These are phyloP conservation scores for Pseudogymnoascus sp. DNA, from an alignment of 2,329 filamentous ascomycete species.

Conservation along the genomic window DNA sequence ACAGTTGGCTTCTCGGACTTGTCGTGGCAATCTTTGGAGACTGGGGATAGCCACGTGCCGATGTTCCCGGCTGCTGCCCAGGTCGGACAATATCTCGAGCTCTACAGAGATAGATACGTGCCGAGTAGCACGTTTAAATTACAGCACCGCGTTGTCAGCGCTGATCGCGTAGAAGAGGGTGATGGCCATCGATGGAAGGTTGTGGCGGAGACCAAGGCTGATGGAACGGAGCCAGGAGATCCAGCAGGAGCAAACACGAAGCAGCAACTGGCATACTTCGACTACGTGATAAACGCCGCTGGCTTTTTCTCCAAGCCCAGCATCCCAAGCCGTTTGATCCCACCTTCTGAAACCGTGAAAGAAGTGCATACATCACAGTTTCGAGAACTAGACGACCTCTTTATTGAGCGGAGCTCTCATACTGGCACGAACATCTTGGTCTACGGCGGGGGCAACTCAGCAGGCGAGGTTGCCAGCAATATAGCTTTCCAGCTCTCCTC, in stretches of 20 bases:
- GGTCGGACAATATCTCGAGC: constrained; percentile 11
- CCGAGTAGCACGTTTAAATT: background rate
- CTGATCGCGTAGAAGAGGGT: background rate
- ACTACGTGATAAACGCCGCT: background rate
- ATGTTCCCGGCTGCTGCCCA: constrained; percentile 3
- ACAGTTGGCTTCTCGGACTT: constrained; percentile 13
- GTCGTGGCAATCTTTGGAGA: constrained; percentile 5
- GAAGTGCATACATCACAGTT: background rate
- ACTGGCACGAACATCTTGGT: background rate
- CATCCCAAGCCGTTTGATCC: background rate
- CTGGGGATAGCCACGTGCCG: background rate
- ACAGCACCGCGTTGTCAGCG: background rate
- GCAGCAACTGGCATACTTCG: background rate
- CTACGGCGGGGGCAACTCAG: constrained; percentile 11
- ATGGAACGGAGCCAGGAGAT: background rate
- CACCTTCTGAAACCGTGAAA: background rate
- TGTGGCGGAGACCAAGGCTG: background rate
- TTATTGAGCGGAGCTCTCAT: background rate
- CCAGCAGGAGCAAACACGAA: background rate
- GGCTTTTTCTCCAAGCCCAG: background rate
- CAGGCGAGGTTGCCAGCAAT: constrained; percentile 8
- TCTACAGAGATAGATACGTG: background rate
- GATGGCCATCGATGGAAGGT: background rate
- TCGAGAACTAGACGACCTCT: background rate
- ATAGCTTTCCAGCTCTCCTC: constrained; percentile 31